phyloP scores from a whole-genome alignment of 306 rosid genomes.

The Prunus mume region DNA sequence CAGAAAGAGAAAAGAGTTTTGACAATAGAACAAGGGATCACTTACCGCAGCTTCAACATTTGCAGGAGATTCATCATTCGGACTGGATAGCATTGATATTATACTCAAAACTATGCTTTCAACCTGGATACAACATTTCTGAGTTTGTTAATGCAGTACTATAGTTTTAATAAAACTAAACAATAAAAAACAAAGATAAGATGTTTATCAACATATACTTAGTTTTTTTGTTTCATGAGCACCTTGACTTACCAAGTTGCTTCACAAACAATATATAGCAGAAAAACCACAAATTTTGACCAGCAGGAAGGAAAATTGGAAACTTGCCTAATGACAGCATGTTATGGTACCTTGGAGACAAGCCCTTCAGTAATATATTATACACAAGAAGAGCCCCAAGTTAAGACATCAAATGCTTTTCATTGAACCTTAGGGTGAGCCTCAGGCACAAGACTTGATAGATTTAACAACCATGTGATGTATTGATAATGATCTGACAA shows the following conservation, averaged over 20 bases:
- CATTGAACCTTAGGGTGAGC: background rate
- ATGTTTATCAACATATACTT: background rate
- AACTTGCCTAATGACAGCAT: background rate
- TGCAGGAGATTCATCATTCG: conserved; percentile 98
- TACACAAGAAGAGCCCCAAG: background rate
- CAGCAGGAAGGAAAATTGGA: background rate
- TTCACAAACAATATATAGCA: background rate
- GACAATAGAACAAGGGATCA: conserved; percentile 1
- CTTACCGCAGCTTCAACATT: conserved; percentile 99
- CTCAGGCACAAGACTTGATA: background rate
- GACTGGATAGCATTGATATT: conserved; percentile 96
- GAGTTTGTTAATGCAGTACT: background rate
- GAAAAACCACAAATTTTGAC: background rate
- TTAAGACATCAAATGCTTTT: background rate
- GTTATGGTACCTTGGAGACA: background rate
- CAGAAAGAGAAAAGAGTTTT: background rate
- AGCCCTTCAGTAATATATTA: background rate
- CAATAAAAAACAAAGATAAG: background rate
- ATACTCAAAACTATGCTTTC: conserved; percentile 98
- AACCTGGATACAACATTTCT: conserved; percentile 58
- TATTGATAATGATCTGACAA: background rate
- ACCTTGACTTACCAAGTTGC: background rate
- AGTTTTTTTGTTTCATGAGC: background rate
- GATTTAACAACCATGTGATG: background rate
- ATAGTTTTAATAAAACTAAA: background rate